These are phyloP conservation scores for Colletotrichum siamense DNA, from an alignment of 2,329 filamentous ascomycete species.

Conservation along the genomic window DNA sequence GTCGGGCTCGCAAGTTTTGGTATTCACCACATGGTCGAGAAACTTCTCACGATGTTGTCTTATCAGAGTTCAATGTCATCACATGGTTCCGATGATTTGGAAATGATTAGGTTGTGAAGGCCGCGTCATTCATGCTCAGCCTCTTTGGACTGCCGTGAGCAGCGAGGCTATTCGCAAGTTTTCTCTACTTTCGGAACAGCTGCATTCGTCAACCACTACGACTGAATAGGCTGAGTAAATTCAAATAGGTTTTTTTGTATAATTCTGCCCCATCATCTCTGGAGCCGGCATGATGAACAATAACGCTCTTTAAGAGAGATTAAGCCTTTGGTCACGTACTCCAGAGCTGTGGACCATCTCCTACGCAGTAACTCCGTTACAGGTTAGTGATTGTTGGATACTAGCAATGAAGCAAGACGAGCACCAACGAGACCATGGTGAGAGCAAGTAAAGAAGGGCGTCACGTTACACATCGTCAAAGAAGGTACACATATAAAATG, in stretches of 20 bases:
- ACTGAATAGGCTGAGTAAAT: background rate
- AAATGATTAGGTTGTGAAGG: background rate
- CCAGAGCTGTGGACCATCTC: accelerated
- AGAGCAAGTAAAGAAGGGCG: accelerated
- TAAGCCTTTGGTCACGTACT: background rate
- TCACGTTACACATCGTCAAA: accelerated
- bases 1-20: background rate
- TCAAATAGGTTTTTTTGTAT: background rate
- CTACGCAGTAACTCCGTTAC: background rate
- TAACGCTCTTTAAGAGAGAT: accelerated
- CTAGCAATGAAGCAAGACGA: background rate
- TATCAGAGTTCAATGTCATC: background rate
- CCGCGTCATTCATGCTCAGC: background rate
- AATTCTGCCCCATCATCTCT: background rate
- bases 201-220: background rate
- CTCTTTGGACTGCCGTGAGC: background rate
- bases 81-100: background rate
- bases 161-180: background rate
- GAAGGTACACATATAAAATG: background rate
- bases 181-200: background rate
- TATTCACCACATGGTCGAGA: background rate
- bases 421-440: background rate
- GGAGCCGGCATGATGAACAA: background rate
- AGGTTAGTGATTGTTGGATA: accelerated
- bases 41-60: background rate